phyloP scores from a whole-genome alignment of 371 early-diverging fungal genomes.

The Mucor piriformis region DNA sequence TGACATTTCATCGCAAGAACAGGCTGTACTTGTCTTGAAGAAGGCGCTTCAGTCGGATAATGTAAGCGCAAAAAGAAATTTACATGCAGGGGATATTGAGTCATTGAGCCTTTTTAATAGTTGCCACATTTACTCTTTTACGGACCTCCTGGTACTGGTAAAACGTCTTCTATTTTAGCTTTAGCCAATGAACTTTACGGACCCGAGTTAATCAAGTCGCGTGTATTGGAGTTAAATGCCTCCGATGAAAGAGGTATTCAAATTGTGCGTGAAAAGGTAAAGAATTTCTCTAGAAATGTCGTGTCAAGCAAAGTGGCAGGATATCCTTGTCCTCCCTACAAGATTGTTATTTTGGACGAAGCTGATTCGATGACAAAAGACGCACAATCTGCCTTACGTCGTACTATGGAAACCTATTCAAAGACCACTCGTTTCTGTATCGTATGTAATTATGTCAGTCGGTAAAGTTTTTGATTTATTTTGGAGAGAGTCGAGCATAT shows the following conservation, averaged over 20 bases:
- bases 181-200: constrained; percentile 91
- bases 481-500: too few relatives aligned
- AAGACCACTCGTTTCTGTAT: constrained; percentile 97
- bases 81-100: too few relatives aligned
- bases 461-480: constrained; percentile 53
- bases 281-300: constrained; percentile 89
- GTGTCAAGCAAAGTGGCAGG: constrained; percentile 48
- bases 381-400: constrained; percentile 97
- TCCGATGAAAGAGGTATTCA: constrained; percentile 99
- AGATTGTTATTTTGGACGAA: constrained; percentile 99
- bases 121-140: constrained; percentile 98
- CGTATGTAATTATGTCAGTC: constrained; percentile 96
- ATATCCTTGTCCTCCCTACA: constrained; percentile 83
- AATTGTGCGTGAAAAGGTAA: constrained; percentile 95
- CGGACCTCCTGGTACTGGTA: constrained; percentile 99
- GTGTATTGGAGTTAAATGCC: constrained; percentile 98
- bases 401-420: constrained; percentile 99
- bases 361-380: constrained; percentile 99
- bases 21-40: constrained; percentile 84
- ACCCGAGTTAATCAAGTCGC: constrained; percentile 71
- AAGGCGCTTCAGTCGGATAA: constrained; percentile 85
- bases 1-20: constrained; percentile 90
- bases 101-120: constrained; percentile 39
- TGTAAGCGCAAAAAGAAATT: too few relatives aligned
- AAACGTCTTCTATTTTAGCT: constrained; percentile 97